These are phyloP conservation scores for Rhodotorula graminis DNA, from an alignment of 768 basidiomycete species.

Conservation along the genomic window DNA sequence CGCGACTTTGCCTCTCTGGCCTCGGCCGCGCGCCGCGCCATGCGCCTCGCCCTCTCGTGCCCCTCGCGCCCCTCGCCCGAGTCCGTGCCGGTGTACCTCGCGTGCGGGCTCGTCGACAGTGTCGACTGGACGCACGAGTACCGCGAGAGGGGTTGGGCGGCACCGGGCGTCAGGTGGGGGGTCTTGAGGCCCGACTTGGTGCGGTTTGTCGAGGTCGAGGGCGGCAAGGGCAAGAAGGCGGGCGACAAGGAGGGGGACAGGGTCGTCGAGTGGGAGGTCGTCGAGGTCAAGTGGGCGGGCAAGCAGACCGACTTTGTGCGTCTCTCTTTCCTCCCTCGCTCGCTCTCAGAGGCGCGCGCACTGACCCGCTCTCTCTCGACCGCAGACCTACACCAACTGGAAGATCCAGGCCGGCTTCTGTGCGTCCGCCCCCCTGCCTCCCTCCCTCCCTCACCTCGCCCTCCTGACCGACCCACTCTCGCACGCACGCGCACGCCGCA, in stretches of 20 bases:
- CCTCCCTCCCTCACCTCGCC: background rate
- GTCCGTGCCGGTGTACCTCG: conserved; percentile 14
- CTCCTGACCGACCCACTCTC: background rate
- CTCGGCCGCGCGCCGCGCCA: conserved; percentile 46
- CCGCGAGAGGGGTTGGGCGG: conserved; percentile 17
- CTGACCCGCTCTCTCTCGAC: background rate
- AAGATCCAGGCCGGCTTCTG: conserved; percentile 33
- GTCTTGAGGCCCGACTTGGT: conserved; percentile 30
- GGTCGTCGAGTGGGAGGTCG: conserved; percentile 18
- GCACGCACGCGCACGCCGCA: background rate
- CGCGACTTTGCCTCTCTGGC: conserved; percentile 11
- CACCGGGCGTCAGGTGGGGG: conserved; percentile 24
- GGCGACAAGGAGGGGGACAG: background rate
- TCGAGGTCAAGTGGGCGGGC: conserved; percentile 31
- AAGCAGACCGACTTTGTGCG: conserved; percentile 6
- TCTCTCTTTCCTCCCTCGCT: background rate
- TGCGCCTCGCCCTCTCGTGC: conserved; percentile 22
- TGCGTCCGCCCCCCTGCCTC: background rate
- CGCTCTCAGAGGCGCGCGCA: fast-evolving
- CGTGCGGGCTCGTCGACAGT: conserved; percentile 7
- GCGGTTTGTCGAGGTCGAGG: conserved; percentile 11
- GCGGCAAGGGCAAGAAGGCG: too few species aligned
- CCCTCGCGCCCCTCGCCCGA: too few species aligned
- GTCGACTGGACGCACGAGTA: conserved; percentile 26
- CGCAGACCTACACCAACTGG: conserved; percentile 30